A percentile compares a stretch with the other conserved stretches of the same genome.
phyloP scores from a whole-genome alignment of 2,329 filamentous ascomycete genomes.

The Albophoma yamanashiensis region DNA sequence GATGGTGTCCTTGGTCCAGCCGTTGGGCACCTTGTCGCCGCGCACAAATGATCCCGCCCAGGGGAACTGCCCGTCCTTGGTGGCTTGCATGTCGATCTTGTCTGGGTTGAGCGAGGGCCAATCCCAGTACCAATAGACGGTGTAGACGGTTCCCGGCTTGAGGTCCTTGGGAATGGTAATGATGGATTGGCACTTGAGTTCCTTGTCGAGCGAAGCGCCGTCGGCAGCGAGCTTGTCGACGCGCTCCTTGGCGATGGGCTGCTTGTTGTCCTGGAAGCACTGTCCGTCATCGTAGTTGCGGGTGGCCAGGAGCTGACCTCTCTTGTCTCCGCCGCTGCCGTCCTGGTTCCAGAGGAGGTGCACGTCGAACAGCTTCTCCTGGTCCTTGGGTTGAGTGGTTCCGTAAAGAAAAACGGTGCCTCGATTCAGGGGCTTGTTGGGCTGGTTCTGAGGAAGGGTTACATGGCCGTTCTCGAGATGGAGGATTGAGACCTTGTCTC shows the following conservation, averaged over 20 bases:
- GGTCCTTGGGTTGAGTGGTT: slow-evolving; percentile 45
- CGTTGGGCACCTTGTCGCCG: slow-evolving; percentile 23
- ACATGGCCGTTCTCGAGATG: slow-evolving; percentile 74
- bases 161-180: slow-evolving; percentile 61
- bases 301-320: slow-evolving; percentile 64
- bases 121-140: slow-evolving; percentile 95
- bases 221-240: slow-evolving; percentile 42
- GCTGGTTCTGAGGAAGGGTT: slow-evolving; percentile 43
- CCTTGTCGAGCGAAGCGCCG: slow-evolving; percentile 41
- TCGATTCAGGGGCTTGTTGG: slow-evolving; percentile 51
- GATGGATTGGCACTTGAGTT: slow-evolving; percentile 73
- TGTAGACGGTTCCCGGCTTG: slow-evolving; percentile 55
- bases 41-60: slow-evolving; percentile 30
- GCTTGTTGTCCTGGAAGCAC: slow-evolving; percentile 71
- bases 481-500: slow-evolving; percentile 54
- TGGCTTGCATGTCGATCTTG: slow-evolving; percentile 27
- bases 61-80: slow-evolving; percentile 28
- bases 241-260: slow-evolving; percentile 47
- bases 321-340: slow-evolving; percentile 69
- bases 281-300: slow-evolving; percentile 83
- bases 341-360: slow-evolving; percentile 68
- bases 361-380: slow-evolving; percentile 49
- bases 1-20: slow-evolving; percentile 23
- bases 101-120: slow-evolving; percentile 56
- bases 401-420: slow-evolving; percentile 70